phyloP scores from a whole-genome alignment of 2,329 filamentous ascomycete genomes.

The Mycosphaerella sp. region DNA sequence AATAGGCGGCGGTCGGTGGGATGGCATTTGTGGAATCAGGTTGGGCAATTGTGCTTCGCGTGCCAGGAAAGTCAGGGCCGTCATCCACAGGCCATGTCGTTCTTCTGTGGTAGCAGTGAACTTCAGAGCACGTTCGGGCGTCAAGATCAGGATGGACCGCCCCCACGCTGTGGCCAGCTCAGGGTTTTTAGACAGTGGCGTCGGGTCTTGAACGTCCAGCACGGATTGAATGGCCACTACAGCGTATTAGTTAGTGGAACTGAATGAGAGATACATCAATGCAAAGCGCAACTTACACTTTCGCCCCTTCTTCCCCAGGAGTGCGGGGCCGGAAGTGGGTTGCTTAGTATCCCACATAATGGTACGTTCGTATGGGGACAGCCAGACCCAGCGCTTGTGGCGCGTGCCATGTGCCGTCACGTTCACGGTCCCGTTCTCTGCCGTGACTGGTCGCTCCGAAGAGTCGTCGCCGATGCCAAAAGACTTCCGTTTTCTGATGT shows the following conservation, averaged over 20 bases:
- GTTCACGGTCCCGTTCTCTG: constrained; percentile 57
- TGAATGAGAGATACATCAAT: neutral
- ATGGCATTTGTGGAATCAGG: constrained; percentile 26
- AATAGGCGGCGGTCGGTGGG: constrained; percentile 17
- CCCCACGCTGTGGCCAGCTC: constrained; percentile 56
- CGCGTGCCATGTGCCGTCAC: constrained; percentile 59
- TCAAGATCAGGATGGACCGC: constrained; percentile 89
- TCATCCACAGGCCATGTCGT: constrained; percentile 91
- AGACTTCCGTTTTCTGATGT: constrained; percentile 78
- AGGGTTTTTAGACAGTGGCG: constrained; percentile 64
- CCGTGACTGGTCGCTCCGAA: constrained; percentile 44
- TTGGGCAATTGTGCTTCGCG: constrained; percentile 58
- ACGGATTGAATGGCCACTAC: constrained; percentile 93
- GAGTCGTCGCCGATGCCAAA: constrained; percentile 65
- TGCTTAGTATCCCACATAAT: constrained; percentile 99
- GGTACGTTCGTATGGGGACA: constrained; percentile 90
- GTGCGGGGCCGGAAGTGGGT: constrained; percentile 74
- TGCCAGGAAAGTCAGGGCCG: constrained; percentile 86
- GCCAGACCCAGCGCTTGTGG: constrained; percentile 97
- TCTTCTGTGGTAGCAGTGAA: constrained; percentile 81
- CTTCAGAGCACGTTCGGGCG: constrained; percentile 86
- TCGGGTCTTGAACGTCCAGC: constrained; percentile 92
- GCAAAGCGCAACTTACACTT: constrained; percentile 63
- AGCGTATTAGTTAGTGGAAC: constrained; percentile 16
- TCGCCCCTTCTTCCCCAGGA: constrained; percentile 89